Conservation (phyloP, 371 early-diverging fungal genomes). For the Zychaea mexicana region DNA sequence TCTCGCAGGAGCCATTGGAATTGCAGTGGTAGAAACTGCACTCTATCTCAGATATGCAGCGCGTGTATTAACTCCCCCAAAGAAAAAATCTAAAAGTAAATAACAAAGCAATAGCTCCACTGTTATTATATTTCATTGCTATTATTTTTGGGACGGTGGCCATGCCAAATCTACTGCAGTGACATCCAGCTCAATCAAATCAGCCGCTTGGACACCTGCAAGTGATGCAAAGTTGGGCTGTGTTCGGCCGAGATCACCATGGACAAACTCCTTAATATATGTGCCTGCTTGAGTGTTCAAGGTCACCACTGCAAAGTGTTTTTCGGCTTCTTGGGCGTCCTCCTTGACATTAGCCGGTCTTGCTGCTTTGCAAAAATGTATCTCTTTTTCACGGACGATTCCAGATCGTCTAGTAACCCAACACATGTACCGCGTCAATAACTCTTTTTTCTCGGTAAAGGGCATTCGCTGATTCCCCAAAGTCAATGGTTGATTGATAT, state of each 20-base stretch:
- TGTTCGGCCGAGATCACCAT: slow-evolving; percentile 95
- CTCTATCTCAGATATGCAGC: slow-evolving; percentile 43
- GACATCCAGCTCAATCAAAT: slow-evolving; percentile 88
- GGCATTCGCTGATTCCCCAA: too few relatives aligned
- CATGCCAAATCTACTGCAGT: slow-evolving; percentile 77
- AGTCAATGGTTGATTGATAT: too few relatives aligned
- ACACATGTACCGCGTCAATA: too few relatives aligned
- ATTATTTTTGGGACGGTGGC: slow-evolving; percentile 45
- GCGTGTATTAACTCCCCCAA: slow-evolving; percentile 19
- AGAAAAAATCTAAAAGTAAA: slow-evolving; percentile 21
- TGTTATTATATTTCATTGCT: not conserved
- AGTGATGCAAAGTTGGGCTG: slow-evolving; percentile 79
- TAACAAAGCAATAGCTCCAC: not conserved
- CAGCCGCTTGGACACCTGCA: slow-evolving; percentile 65
- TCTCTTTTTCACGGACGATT: slow-evolving; percentile 70
- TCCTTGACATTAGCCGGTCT: slow-evolving; percentile 12
- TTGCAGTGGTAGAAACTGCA: slow-evolving; percentile 57
- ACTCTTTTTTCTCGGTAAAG: too few relatives aligned
- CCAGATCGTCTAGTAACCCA: slow-evolving; percentile 79
- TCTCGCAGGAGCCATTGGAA: slow-evolving; percentile 52
- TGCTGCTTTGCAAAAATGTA: slow-evolving; percentile 53
- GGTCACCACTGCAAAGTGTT: slow-evolving; percentile 62
- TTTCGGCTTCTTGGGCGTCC: slow-evolving; percentile 14
- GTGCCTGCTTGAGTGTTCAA: slow-evolving; percentile 93
- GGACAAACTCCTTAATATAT: slow-evolving; percentile 99